Conservation (phyloP, 2,329 filamentous ascomycete genomes). For the Fusarium burgessii region DNA sequence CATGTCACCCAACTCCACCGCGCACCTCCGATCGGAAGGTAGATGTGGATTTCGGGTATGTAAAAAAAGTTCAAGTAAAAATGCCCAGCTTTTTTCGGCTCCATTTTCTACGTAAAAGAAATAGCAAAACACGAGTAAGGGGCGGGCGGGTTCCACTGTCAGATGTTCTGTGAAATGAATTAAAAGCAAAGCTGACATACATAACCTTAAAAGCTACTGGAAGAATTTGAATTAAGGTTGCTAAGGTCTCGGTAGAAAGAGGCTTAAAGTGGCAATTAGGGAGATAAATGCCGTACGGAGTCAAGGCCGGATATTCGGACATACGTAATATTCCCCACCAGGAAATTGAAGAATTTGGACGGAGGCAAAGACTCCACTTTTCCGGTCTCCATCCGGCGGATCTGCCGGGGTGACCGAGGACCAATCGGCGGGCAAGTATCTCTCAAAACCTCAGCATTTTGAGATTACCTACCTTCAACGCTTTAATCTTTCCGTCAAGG, state of each 20-base stretch:
- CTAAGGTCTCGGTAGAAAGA: too few relatives aligned
- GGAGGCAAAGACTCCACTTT: constrained; percentile 14
- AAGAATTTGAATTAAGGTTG: not conserved
- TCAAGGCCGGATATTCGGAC: not conserved
- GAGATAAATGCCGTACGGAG: not conserved
- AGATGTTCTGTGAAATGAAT: not conserved
- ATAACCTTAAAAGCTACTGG: not conserved
- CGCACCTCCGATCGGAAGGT: constrained; percentile 17
- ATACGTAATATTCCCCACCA: constrained; percentile 5
- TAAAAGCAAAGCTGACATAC: not conserved
- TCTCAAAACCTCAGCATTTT: not conserved
- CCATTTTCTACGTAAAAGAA: constrained; percentile 45
- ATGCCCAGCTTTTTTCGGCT: constrained; percentile 35
- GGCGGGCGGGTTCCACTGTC: constrained; percentile 14
- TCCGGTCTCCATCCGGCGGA: constrained; percentile 26
- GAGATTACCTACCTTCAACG: constrained; percentile 8
- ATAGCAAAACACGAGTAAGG: constrained; percentile 23
- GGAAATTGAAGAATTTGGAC: constrained; percentile 5
- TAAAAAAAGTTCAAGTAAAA: not conserved
- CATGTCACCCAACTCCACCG: constrained; percentile 32
- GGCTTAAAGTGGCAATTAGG: not conserved
- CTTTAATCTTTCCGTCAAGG: not conserved
- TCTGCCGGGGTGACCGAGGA: constrained; percentile 27
- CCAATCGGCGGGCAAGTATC: constrained; percentile 19
- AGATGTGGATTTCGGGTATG: constrained; percentile 24